A percentile compares a stretch with the other conserved stretches of the same genome.
Conservation (phyloP, 208 protist genomes). For the Leishmania guyanensis region DNA sequence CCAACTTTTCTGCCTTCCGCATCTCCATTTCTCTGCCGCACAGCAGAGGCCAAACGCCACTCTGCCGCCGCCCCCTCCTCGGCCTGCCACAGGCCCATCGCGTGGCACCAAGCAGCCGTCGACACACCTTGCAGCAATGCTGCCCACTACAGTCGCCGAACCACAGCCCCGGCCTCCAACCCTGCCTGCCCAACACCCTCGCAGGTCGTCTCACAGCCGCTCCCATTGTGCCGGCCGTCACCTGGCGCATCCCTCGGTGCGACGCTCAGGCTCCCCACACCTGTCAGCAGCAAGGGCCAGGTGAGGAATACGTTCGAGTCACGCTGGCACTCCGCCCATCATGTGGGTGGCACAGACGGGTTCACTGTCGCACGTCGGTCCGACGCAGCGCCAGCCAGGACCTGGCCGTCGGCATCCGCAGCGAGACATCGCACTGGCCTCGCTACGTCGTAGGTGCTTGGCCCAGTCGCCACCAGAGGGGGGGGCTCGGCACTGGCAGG, state of each 20-base stretch:
- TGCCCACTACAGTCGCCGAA: neutral
- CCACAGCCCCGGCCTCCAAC: too few relatives aligned
- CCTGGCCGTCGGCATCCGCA: neutral
- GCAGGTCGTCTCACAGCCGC: too few relatives aligned
- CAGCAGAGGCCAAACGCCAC: neutral
- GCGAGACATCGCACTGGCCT: neutral
- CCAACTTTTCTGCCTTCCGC: neutral
- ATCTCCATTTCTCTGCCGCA: neutral
- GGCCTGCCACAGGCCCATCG: neutral
- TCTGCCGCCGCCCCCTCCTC: neutral
- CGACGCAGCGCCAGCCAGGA: conserved; percentile 1
- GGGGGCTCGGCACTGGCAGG: too few relatives aligned
- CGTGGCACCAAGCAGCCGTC: neutral
- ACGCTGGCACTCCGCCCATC: neutral
- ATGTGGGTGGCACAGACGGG: neutral
- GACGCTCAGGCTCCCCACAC: too few relatives aligned
- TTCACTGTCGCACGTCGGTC: neutral
- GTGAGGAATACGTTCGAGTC: neutral
- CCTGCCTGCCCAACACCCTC: neutral
- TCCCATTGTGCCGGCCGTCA: neutral
- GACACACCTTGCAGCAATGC: neutral
- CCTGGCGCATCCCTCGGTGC: too few relatives aligned
- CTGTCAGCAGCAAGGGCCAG: neutral
- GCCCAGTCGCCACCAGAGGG: neutral
- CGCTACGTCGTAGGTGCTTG: neutral